Evolutionary conservation across 1,284 basidiomycete species (phyloP).

Genomic region (Amylostereum areolatum): DNA sequence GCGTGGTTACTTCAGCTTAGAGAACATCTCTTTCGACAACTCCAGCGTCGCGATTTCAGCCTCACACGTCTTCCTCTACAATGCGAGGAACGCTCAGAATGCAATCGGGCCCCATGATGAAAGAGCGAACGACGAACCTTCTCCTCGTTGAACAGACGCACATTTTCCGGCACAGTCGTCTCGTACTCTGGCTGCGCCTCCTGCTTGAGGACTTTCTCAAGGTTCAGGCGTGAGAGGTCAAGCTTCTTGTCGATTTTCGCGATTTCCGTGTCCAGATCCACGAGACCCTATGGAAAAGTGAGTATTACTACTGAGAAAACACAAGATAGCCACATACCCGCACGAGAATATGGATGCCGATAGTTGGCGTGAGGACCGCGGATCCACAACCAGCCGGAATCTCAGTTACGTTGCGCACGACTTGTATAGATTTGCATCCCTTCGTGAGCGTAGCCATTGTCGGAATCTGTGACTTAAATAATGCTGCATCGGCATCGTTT

Average conservation of each 20-base stretch:
- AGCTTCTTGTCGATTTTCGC: constrained; percentile 86
- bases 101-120: background rate
- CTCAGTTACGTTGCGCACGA: constrained; percentile 45
- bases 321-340: constrained; percentile 43
- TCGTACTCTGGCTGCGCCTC: constrained; percentile 73
- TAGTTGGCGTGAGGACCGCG: constrained; percentile 68
- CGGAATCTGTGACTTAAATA: constrained; percentile 67
- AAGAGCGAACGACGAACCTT: constrained; percentile 47
- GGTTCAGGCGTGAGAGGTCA: constrained; percentile 58
- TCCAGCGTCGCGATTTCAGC: constrained; percentile 40
- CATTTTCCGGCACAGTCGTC: constrained; percentile 72
- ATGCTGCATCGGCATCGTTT: constrained; percentile 51
- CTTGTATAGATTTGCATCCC: constrained; percentile 66
- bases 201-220: constrained; percentile 76
- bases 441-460: constrained; percentile 87
- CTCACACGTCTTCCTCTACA: constrained; percentile 37
- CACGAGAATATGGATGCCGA: constrained; percentile 80
- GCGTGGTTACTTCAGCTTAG: constrained; percentile 24
- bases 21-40: constrained; percentile 39
- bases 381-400: constrained; percentile 90
- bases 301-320: background rate
- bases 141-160: constrained; percentile 62
- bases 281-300: constrained; percentile 51
- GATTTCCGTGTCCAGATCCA: constrained; percentile 82
- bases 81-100: background rate